These are phyloP conservation scores for Erucastrum elatum DNA, from an alignment of 345 rosid genomes.

Conservation along the genomic window DNA sequence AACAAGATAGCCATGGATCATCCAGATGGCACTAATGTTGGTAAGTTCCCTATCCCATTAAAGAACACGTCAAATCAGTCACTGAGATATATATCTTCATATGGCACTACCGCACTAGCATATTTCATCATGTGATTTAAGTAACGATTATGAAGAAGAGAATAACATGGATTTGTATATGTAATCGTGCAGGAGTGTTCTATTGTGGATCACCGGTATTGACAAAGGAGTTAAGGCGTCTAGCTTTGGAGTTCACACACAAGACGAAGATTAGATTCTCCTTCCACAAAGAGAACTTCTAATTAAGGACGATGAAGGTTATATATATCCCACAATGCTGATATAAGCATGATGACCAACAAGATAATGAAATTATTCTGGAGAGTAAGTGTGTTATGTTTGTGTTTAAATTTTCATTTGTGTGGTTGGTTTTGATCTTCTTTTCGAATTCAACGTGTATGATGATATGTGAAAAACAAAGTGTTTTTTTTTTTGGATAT, in stretches of 20 bases:
- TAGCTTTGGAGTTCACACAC: constrained; percentile 69
- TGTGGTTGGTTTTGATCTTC: not conserved
- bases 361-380: not conserved
- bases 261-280: constrained; percentile 66
- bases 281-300: constrained; percentile 79
- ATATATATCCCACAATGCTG: constrained; percentile 11
- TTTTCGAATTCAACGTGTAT: not conserved
- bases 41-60: constrained; percentile 39
- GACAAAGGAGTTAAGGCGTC: constrained; percentile 54
- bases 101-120: not conserved
- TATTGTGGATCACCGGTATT: constrained; percentile 65
- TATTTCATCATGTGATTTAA: too few species aligned
- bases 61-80: not conserved
- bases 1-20: constrained; percentile 57
- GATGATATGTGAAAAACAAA: not conserved
- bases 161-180: not conserved
- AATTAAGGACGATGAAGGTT: constrained; percentile 20
- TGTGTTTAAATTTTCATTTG: not conserved
- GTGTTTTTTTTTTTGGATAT: not conserved
- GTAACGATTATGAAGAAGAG: not conserved
- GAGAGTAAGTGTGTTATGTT: not conserved
- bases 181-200: constrained; percentile 62
- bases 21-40: constrained; percentile 50
- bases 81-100: constrained; percentile 2
- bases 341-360: not conserved